Percentiles rank a stretch among this genome's conserved stretches.
Conservation (phyloP, 2,329 filamentous ascomycete genomes). For the Rutstroemia sp. region DNA sequence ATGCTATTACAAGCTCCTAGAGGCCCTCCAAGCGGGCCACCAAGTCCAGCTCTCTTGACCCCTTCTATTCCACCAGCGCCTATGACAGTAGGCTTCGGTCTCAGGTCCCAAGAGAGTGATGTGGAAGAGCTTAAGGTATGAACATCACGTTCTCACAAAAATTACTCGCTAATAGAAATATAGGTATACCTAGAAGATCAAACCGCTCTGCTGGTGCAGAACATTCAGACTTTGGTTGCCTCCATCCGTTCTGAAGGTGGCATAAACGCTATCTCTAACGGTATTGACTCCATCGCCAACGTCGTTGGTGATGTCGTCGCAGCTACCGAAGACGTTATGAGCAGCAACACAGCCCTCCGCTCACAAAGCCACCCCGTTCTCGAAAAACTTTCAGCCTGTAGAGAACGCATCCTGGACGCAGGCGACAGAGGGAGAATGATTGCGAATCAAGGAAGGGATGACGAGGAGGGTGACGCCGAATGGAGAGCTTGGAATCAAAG, state of each 20-base stretch:
- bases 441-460: constrained; percentile 44
- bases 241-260: constrained; percentile 59
- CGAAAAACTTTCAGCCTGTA: constrained; percentile 52
- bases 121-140: constrained; percentile 55
- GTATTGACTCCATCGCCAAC: constrained; percentile 62
- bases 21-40: constrained; percentile 5
- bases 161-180: constrained; percentile 16
- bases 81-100: constrained; percentile 34
- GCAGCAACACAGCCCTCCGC: constrained; percentile 44
- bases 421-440: constrained; percentile 54
- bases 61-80: constrained; percentile 18
- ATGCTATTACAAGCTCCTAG: neutral
- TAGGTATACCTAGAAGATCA: constrained; percentile 77
- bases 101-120: constrained; percentile 37
- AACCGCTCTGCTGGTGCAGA: constrained; percentile 69
- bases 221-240: constrained; percentile 73
- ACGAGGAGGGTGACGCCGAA: constrained; percentile 44
- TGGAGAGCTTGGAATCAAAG: constrained; percentile 62
- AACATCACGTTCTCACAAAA: neutral
- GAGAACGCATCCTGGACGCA: constrained; percentile 57
- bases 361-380: constrained; percentile 44
- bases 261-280: constrained; percentile 57
- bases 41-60: neutral
- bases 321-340: constrained; percentile 53
- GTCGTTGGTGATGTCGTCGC: constrained; percentile 64